These are phyloP conservation scores for Umbilicaria muhlenbergii DNA, from an alignment of 495 filamentous ascomycete species.

Conservation along the genomic window DNA sequence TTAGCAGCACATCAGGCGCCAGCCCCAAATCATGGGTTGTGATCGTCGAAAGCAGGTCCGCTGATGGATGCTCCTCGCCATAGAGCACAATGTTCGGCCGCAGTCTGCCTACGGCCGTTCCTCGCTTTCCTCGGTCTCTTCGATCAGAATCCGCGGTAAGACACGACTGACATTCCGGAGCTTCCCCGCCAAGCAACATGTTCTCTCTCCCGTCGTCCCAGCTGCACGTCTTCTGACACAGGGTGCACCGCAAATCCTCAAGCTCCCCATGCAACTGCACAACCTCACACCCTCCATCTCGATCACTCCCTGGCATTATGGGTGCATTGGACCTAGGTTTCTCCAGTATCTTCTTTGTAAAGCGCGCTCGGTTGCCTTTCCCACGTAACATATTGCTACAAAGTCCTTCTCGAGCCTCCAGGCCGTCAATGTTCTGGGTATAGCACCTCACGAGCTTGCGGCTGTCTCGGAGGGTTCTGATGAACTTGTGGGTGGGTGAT, in stretches of 20 bases:
- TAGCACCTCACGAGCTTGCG: constrained; percentile 49
- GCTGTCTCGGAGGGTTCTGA: constrained; percentile 42
- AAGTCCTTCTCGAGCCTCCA: constrained; percentile 50
- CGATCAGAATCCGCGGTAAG: constrained; percentile 36
- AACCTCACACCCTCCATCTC: constrained; percentile 35
- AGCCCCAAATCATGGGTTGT: constrained; percentile 38
- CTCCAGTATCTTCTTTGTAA: constrained; percentile 13
- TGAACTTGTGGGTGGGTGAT: constrained; percentile 45
- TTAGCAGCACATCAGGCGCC: constrained; percentile 44
- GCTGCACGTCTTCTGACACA: constrained; percentile 39
- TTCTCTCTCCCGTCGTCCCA: constrained; percentile 37
- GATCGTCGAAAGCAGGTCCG: constrained; percentile 42
- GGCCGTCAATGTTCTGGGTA: constrained; percentile 57
- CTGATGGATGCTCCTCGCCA: constrained; percentile 53
- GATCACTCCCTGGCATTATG: constrained; percentile 9
- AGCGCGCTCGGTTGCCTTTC: constrained; percentile 32
- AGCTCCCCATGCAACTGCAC: constrained; percentile 54
- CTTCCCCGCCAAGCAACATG: constrained; percentile 32
- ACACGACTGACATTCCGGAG: constrained; percentile 49
- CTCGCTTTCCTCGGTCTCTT: constrained; percentile 43
- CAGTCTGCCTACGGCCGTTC: constrained; percentile 42
- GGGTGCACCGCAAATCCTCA: constrained; percentile 40
- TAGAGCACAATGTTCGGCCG: constrained; percentile 59
- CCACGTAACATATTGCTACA: constrained; percentile 31
- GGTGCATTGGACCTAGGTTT: constrained; percentile 3